Conservation (phyloP, 2,329 filamentous ascomycete genomes). For the Coniosporium uncinatum region DNA sequence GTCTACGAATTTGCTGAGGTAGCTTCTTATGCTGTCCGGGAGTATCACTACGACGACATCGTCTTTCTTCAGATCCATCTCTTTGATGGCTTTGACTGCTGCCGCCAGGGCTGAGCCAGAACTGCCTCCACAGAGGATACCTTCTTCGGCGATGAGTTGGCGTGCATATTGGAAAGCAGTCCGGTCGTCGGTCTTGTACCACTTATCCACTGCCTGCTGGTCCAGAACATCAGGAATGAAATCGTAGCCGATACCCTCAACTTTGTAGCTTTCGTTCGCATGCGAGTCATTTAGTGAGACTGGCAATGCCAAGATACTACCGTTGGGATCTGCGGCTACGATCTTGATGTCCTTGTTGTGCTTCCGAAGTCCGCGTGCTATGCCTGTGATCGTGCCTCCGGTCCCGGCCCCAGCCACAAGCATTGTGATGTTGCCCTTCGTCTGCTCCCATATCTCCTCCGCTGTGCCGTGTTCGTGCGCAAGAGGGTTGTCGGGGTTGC, state of each 20-base stretch:
- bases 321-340: constrained; percentile 87
- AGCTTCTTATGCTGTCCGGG: constrained; percentile 95
- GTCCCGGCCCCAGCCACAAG: constrained; percentile 92
- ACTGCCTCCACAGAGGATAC: constrained; percentile 87
- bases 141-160: constrained; percentile 88
- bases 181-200: constrained; percentile 97
- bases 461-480: constrained; percentile 94
- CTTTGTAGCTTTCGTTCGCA: constrained; percentile 86
- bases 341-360: constrained; percentile 84
- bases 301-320: constrained; percentile 85
- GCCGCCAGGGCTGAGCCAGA: constrained; percentile 90
- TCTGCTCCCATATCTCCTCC: constrained; percentile 95
- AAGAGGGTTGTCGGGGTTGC: constrained; percentile 84
- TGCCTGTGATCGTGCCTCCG: constrained; percentile 89
- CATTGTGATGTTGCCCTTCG: constrained; percentile 72
- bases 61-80: constrained; percentile 70
- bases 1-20: constrained; percentile 96
- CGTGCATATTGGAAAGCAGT: constrained; percentile 91
- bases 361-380: constrained; percentile 81
- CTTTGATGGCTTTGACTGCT: constrained; percentile 69
- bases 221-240: constrained; percentile 95
- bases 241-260: constrained; percentile 98
- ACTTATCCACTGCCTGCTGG: constrained; percentile 75
- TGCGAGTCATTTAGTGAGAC: constrained; percentile 73
- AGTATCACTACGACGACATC: constrained; percentile 89